Base-by-base conservation (phyloP, 2,329 filamentous ascomycete species). In the Colletotrichum paranaense region DNA sequence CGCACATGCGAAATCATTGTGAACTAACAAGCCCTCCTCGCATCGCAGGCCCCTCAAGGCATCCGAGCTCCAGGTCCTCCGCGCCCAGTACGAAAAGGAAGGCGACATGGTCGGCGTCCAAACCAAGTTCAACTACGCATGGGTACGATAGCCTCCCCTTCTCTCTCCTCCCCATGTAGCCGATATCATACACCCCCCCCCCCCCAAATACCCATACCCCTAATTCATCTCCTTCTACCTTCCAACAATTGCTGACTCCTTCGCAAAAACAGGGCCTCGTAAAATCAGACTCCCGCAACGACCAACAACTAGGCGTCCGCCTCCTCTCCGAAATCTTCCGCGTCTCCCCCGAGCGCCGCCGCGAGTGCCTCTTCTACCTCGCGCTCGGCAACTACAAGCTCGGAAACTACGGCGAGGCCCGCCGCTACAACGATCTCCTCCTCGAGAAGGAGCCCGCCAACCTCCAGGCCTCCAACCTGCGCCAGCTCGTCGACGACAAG, bases 81-180 rank as follows among this genome's bases (percentile, higher is more conserved):
- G 96, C 76, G 89, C 94, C 74, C 97, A 99, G 83, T 99, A 97
- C 82, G 96, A 98, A 82, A 98, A 98, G 82, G 97, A 99, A 86
- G 97, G 96, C 77, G 94, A 97, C 79, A 97, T 97, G 87, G 96
- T 98, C 74, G 95, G 96, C 73, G 91, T 99, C 53, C 97, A 99
- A 84, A 99, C 97, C 75, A 98, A 98, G 83, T 99, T 99, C 90
- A 99, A 99, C 91, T 98, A 96, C 84, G 96, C 97, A 81, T 99
- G 97, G 97, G 95, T 97, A 90, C 70, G 87, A 46, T 46, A n/a
- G 1, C 14, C 9, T 24, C 9, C 14, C 49, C 35, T 60, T 57
- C 52, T 19, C 58, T 11, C 56, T 53, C 57, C 56, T 46, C 55
- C 52, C n/a, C 58, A 11, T 53, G 53, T 57, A 53, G 42, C 16